phyloP scores from a whole-genome alignment of 2,329 filamentous ascomycete genomes.

The Stachybotrys echinatus region DNA sequence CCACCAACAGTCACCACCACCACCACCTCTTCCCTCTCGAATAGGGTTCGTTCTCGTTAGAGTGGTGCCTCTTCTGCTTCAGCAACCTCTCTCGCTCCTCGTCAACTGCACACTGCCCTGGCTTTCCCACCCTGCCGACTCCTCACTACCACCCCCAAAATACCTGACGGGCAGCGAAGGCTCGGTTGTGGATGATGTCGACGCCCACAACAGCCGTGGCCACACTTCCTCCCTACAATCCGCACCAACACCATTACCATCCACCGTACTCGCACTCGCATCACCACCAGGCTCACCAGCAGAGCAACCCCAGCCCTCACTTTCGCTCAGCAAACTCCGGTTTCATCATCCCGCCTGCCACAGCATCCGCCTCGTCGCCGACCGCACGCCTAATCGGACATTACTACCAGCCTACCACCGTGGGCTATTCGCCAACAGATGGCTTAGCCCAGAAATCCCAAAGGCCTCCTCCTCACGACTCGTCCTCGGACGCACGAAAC shows the following conservation, averaged over 20 bases:
- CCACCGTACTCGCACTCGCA: conserved; percentile 41
- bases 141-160: background rate
- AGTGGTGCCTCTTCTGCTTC: background rate
- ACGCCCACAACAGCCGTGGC: conserved; percentile 74
- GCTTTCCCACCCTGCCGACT: background rate
- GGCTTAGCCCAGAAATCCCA: conserved; percentile 21
- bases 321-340: conserved; percentile 21
- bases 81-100: background rate
- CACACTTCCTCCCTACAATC: conserved; percentile 64
- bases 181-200: conserved; percentile 52
- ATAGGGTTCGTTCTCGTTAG: background rate
- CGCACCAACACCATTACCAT: conserved; percentile 61
- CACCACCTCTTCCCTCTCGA: background rate
- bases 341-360: conserved; percentile 20
- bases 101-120: background rate
- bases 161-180: background rate
- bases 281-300: conserved; percentile 22
- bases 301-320: conserved; percentile 16
- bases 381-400: conserved; percentile 15
- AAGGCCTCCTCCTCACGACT: conserved; percentile 22
- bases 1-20: background rate
- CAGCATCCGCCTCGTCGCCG: conserved; percentile 14
- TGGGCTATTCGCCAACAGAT: conserved; percentile 27
- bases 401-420: conserved; percentile 20
- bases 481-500: conserved; percentile 18